Base-by-base conservation (phyloP, 805 yeast genomes). In the Cyberlindnera mrakii region DNA sequence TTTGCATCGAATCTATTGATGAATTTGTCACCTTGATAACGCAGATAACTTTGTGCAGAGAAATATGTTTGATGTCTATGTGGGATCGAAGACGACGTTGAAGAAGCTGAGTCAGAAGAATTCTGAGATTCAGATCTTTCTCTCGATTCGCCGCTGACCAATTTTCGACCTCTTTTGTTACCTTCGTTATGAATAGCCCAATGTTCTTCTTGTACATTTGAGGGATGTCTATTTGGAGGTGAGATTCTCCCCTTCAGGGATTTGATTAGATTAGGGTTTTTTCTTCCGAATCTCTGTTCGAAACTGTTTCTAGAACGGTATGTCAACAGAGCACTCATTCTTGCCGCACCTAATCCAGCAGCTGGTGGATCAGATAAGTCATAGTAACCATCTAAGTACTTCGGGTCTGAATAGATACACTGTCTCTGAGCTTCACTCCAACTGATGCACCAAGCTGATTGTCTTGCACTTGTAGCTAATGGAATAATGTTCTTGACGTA, bases 351-450 rank as follows among this genome's bases (percentile, higher is more conserved):
- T 18, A 93, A 67, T 0, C 99, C 99, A 9, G 81, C 74, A 19
- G 69, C 70, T 3, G 99, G 99, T 5, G 89, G 95, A 43, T 82
- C 87, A n/a, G 75, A 74, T 29, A 75, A 67, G 11, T 79, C 66
- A 59, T 87, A 91, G 64, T 86, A 89, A 1, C 99, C 99, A 57
- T 90, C 96, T 43, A 77, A 72, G 62, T 89, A 93, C 58, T 85
- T 84, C 9, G 98, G 98, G 61, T 93, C 99, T 11, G 96, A 83
- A 64, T 90, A 93, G 25, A 93, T 88, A 49, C 96, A 81, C 62
- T 93, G 99, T 54, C 99, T 76, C 65, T 93, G 99, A 2, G 99
- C 95, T 60, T 93, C 99, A 42, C 95, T 91, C 99, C 99, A 93
- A 4, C 96, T 86, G 33, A 93, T 93, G 52, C 98, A 93, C 99